phyloP scores from a whole-genome alignment of 2,329 filamentous ascomycete species.

The Aspergillus arachidicola region DNA sequence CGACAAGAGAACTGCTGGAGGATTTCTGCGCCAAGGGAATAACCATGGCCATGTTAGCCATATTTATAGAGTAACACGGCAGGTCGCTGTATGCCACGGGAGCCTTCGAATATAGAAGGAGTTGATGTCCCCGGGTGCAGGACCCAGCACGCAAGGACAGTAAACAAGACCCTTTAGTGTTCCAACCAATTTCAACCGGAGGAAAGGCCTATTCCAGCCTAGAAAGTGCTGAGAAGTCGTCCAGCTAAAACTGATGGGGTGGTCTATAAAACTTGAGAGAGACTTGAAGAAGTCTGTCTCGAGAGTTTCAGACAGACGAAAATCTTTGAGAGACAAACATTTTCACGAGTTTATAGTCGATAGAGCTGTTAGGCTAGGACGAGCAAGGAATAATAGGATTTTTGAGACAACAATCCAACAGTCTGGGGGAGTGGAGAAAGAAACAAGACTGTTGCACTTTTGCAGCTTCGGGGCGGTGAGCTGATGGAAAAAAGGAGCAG shows the following conservation, averaged over 20 bases:
- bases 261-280: slow-evolving; percentile 9
- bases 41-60: slow-evolving; percentile 15
- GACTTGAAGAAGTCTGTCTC: slow-evolving; percentile 17
- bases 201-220: not conserved
- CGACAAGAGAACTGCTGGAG: slow-evolving; percentile 18
- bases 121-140: not conserved
- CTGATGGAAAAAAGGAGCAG: slow-evolving; percentile 11
- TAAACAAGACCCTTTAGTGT: not conserved
- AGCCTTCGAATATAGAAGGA: not conserved
- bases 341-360: slow-evolving; percentile 7
- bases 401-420: not conserved
- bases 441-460: slow-evolving; percentile 8
- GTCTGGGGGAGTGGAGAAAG: slow-evolving; percentile 4
- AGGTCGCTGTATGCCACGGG: not conserved
- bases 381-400: not conserved
- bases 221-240: not conserved
- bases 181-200: not conserved
- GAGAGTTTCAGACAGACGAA: slow-evolving; percentile 11
- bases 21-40: slow-evolving; percentile 19
- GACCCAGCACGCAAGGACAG: not conserved
- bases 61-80: not conserved
- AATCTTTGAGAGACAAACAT: slow-evolving; percentile 13
- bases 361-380: slow-evolving; percentile 3
- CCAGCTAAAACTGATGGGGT: not conserved
- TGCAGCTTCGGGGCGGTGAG: slow-evolving; percentile 19